Evolutionary conservation across 352 stramenopile genomes (phyloP), one percentile per base, ranked within the genome.

Genomic region (Phytophthora crassamura): DNA sequence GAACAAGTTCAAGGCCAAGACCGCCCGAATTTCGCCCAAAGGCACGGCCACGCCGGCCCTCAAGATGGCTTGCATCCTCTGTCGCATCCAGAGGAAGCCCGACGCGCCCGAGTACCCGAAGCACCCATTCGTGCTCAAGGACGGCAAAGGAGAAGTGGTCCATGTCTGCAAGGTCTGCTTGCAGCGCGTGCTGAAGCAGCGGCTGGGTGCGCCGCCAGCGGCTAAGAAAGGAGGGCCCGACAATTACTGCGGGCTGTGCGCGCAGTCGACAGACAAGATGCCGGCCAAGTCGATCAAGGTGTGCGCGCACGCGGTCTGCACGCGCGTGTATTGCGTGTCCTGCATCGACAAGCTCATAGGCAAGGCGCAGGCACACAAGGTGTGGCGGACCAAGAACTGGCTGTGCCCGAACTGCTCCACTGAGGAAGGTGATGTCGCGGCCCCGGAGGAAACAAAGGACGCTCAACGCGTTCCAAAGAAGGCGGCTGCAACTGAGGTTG

Each of bases 81-180:
- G 83, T 42, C 70, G 70, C 16, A 69, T 71, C 14, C 68, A 77
- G 38, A 69, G 42, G 25, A 68, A 71, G 25, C 49, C 48, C 7
- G 57, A 70, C 18, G 58, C 41, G 0, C 54, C 64, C 7, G 65
- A 69, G 43, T 78, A 88, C 36, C 59, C 82, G 15, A 85, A 82
- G 39, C 83, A 91, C 53, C 83, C 83, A 25, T 91, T 90, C 30
- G 77, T 91, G n/a, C 79, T 91, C 14, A 82, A 91, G 77, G 79
- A 92, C 39, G 78, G 75, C 9, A 74, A 75, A 35, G 83, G 79
- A 2, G 43, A 73, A n/a, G 25, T 59, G 32, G 71, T 92, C 9
- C 61, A 82, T 50, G 67, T 89, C 8, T 92, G 83, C 70, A 85
- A 86, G 47, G 72, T 88, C n/a, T 92, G 83, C 25, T 53, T 92